Evolutionary conservation across 1,139 yeast genomes (phyloP), one percentile per base, ranked within the genome.

Genomic region (Kurtzmaniella quercitrusa): DNA sequence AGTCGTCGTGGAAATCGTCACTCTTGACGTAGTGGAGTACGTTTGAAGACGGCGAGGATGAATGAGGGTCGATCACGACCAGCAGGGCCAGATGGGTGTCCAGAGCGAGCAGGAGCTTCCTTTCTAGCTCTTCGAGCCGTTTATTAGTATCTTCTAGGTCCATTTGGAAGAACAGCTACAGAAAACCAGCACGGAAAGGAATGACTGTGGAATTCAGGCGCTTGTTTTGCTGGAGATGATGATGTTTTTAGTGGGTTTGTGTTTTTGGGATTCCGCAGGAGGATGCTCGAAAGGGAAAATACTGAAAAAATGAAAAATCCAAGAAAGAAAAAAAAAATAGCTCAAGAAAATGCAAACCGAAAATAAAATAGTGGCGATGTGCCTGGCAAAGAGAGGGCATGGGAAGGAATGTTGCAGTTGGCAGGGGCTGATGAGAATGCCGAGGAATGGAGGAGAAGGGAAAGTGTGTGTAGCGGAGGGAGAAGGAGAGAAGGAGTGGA

Each of bases 1-100:
- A 45, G 29, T 47, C 44, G 43, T 46, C 48, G 39, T 43, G 44
- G 40, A 40, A 44, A n/a, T 41, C 44, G 36, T 42, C 43, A 10
- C 41, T 39, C 15, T 34, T 18, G 17, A 36, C 18, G 18, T 36
- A 38, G 21, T 40, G 44, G n/a, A 38, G 38, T 17, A 36, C 38
- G 12, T 19, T 17, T 12, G 38, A 36, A 3, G 18, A 14, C 10
- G 36, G 36, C 7, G 25, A 14, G 27, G 23, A n/a, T 15, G 27
- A 19, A 10, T 36, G 38, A 19, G 38, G 27, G 19, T 36, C 27
- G 19, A 36, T 36, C 9, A 36, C n/a, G 2, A 36, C 38, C 38
- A 36, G 38, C 25, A 19, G 25, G 19, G 38, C 16, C 38, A 36
- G 38, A 12, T 36, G 27, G 15, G 16, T 19, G n/a, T 36, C 38